Base-by-base conservation (phyloP, 805 yeast species). In the Yarrowia osloensis region DNA sequence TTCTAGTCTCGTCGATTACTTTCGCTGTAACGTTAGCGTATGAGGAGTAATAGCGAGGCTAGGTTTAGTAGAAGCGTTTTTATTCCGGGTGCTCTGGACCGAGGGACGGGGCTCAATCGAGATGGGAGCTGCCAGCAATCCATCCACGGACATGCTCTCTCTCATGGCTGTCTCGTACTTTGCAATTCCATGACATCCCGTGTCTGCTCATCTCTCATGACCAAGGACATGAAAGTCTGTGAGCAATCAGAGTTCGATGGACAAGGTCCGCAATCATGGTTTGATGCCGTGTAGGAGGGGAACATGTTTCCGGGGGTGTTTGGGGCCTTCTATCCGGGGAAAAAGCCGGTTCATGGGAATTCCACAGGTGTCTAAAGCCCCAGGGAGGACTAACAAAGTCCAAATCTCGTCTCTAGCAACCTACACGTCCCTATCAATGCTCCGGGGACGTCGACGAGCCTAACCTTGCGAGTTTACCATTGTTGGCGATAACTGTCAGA, bases 221-320 rank as follows among this genome's bases (percentile, higher is more conserved):
- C 26, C 55, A 35, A n/a, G 13, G 26, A 22, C 47, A 19, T 28
- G 33, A 49, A 49, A 49, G 37, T n/a, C 54, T 15, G 29, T n/a
- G n/a, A n/a, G 4, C 28, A 21, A 50, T 50, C 40, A 31, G 21
- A 31, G 57, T 50, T 50, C 15, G 55, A 49, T 47, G 54, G 24
- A 47, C 54, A 47, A 47, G 37, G 54, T 9, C 24, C 21, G 57
- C 57, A 50, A 50, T 50, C 57, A 50, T 21, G n/a, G 57, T 50
- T 50, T 50, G 57, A 50, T 50, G 57, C 57, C 57, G 57, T 50
- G 57, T 31, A 21, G 26, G 57, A 50, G 57, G 57, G 57, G 55
- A 49, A 49, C 21, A n/a, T 44, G 29, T 44, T 15, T 39, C 44
- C 22, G 44, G 22, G 15, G 24, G 4, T 8, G n/a, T 17, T 35